Base-by-base conservation (phyloP, 2,329 filamentous ascomycete genomes). In the Penicillium verrucosum region DNA sequence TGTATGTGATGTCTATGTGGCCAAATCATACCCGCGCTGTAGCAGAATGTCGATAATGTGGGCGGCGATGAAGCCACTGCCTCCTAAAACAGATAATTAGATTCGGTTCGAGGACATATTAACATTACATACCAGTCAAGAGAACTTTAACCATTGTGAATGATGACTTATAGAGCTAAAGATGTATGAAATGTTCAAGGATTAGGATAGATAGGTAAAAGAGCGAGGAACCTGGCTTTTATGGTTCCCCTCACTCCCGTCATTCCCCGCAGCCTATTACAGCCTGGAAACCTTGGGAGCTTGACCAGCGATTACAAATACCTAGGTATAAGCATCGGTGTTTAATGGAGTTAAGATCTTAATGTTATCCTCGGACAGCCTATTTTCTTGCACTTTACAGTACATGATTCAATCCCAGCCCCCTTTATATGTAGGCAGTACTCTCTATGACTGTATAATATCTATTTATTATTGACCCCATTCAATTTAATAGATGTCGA, bases 31-130 rank as follows among this genome's bases (percentile, higher is more conserved):
- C 76, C 78, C 81, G 60, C 75, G 78, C 56, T 83, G 73, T 42
- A 87, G 76, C 32, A 87, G 77, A 21, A 80, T 73, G 60, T 87
- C 83, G 27, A 87, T 75, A n/a, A 84, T 80, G 65, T 87, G 85
- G 38, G 84, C 84, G 58, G 85, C 85, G 61, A 87, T 87, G 72
- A 87, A 87, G 74, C 85, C 85, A 61, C 79, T 82, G 56, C 83
- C 85, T 62, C 85, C 82, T 77, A 51, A 34, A 51, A n/a, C 47
- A 38, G 51, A 32, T 16, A 25, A 44, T 68, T 57, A 65, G 62
- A 48, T 55, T 47, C 68, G 36, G 74, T 68, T 36, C 78, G 63
- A 50, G 66, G 68, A 10, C 68, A 61, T 6, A 78, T 68, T 23
- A 7, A 41, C 18, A 30, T 10, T 16, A 27, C 66, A 51, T 70